Conservation (phyloP, 2,329 filamentous ascomycete genomes). For the Epichloe hybrida region DNA sequence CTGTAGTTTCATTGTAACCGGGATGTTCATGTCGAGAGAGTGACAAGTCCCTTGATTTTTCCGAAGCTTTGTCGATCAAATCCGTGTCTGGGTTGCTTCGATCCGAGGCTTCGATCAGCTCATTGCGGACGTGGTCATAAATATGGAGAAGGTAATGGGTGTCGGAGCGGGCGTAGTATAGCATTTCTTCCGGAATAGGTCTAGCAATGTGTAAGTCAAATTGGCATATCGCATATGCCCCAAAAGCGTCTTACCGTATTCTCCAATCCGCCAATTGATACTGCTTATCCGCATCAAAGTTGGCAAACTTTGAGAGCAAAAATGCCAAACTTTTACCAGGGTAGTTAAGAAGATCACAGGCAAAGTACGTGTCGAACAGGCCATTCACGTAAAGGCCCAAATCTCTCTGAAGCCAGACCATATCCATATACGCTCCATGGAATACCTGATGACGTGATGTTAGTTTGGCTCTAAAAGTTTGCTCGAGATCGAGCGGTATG, state of each 20-base stretch:
- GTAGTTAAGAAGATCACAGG: conserved; percentile 63
- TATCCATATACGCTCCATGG: conserved; percentile 91
- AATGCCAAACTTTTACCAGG: conserved; percentile 71
- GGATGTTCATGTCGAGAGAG: conserved; percentile 69
- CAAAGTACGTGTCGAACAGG: conserved; percentile 88
- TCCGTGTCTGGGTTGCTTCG: conserved; percentile 41
- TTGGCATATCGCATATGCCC: neutral
- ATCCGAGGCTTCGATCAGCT: conserved; percentile 60
- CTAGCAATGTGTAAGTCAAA: conserved; percentile 24
- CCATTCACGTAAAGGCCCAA: conserved; percentile 88
- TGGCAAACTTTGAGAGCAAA: conserved; percentile 71
- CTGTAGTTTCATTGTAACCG: conserved; percentile 58
- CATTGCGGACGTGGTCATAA: conserved; percentile 83
- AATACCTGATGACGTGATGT: conserved; percentile 43
- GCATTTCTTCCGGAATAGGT: conserved; percentile 74
- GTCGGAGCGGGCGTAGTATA: conserved; percentile 93
- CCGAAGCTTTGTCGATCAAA: conserved; percentile 57
- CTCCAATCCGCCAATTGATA: conserved; percentile 96
- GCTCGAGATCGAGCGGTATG: neutral
- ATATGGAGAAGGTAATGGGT: conserved; percentile 95
- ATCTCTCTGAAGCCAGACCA: conserved; percentile 91
- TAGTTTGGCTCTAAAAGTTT: neutral
- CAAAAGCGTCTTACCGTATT: conserved; percentile 45
- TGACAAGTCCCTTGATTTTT: conserved; percentile 67
- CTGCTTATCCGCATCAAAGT: conserved; percentile 90